Evolutionary conservation across 148 eudicot species (phyloP), one percentile per base, ranked within the genome.

Genomic region (Heliamphora exappendiculata): DNA sequence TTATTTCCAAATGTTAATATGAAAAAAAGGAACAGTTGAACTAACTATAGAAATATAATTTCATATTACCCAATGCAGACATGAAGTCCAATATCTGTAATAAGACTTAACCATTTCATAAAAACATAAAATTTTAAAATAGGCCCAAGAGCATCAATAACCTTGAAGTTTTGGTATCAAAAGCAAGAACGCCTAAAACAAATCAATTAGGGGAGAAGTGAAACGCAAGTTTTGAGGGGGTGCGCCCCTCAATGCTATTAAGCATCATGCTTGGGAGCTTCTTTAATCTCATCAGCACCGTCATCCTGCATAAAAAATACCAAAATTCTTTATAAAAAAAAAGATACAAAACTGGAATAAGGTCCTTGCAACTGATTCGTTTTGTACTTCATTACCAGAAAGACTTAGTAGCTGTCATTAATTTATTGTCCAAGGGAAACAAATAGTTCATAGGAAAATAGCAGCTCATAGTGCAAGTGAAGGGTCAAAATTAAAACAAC

Each of bases 241-340:
- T 5, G 44, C 19, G 42, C 42, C 41, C 47, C n/a, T n/a, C 70
- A n/a, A 42, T 51, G 63, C 51, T 74, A 50, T 74, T 82, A 85
- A 13, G 78, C 84, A 11, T 85, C 90, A 8, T 82, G 83, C 66
- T 89, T 89, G 50, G 92, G 72, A 58, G 88, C 87, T 76, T 89
- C 92, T 79, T 85, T 89, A 60, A 82, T 85, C 67, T 89, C 90
- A 67, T 89, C 88, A 28, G 83, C 80, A 37, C 86, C 88, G 39
- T 89, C 92, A 45, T 89, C 92, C 92, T 89, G 84, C 34, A 62
- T 33, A 22, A 47, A 54, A 39, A 29, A 70, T 28, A n/a, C 70
- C 29, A 39, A 70, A 13, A 42, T 26, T 41, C 0, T 41, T 17
- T 2, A 6, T 3, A 29, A 44, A 11, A 37, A 7, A 73, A 55